Percentiles rank a stretch among this genome's conserved stretches.
Evolutionary conservation across 257 asterid species (phyloP).

Genomic region (Solanum neorickii): DNA sequence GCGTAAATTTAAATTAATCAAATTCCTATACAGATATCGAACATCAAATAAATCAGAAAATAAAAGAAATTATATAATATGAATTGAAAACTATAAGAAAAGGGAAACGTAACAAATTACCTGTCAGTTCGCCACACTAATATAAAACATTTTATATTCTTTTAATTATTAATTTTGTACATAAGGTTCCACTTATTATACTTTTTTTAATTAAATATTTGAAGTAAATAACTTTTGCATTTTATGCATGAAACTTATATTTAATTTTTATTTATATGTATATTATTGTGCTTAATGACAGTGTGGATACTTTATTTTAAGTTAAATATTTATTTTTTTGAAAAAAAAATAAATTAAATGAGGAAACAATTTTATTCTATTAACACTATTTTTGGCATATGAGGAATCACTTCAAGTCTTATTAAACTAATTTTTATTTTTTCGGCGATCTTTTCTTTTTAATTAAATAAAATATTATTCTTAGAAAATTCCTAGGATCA

Average conservation of each 20-base stretch:
- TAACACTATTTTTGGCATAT: background rate
- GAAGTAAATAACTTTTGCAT: too few relatives aligned
- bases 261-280: background rate
- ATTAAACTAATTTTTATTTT: background rate
- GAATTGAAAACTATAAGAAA: background rate
- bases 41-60: fast-evolving
- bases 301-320: background rate
- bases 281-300: background rate
- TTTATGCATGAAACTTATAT: background rate
- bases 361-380: background rate
- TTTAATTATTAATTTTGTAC: too few relatives aligned
- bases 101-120: background rate
- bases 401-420: background rate
- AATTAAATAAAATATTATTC: background rate
- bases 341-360: background rate
- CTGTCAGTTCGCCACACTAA: background rate
- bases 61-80: too few relatives aligned
- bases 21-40: fast-evolving
- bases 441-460: background rate
- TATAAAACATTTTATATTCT: too few relatives aligned
- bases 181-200: too few relatives aligned
- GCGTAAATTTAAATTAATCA: fast-evolving
- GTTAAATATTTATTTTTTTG: background rate
- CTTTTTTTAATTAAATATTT: background rate
- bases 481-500: background rate